These are phyloP conservation scores for Chalaropsis thielavioides DNA, from an alignment of 2,329 filamentous ascomycete genomes.

Conservation along the genomic window DNA sequence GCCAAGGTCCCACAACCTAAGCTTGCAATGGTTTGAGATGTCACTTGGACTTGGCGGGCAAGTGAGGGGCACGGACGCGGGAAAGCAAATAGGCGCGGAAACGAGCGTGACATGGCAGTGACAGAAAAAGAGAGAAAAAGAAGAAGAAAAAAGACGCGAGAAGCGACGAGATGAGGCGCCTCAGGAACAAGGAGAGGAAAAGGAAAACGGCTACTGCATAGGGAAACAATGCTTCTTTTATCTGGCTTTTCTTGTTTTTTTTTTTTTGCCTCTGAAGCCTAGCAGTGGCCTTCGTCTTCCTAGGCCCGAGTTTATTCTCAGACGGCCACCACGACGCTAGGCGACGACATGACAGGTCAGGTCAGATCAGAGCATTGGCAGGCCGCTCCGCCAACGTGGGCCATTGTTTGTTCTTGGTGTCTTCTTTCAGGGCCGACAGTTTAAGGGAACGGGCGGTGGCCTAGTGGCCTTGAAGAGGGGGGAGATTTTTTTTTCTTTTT, in stretches of 20 bases:
- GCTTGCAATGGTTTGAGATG: not conserved
- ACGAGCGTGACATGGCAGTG: not conserved
- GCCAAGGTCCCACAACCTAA: not conserved
- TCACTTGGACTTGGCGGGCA: not conserved
- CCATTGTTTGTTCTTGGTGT: not conserved
- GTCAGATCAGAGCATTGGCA: not conserved
- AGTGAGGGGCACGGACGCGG: not conserved
- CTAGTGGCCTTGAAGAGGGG: not conserved
- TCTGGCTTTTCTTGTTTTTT: too few species aligned
- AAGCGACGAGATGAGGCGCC: not conserved
- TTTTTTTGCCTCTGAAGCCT: too few species aligned
- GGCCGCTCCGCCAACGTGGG: too few species aligned
- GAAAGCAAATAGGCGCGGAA: not conserved
- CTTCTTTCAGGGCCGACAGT: not conserved
- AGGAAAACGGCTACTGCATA: too few species aligned
- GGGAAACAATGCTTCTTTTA: too few species aligned
- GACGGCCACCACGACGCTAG: not conserved
- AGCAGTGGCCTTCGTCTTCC: too few species aligned
- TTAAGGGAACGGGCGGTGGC: too few species aligned
- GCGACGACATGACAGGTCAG: too few species aligned
- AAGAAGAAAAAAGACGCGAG: not conserved
- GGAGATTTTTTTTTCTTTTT: not conserved
- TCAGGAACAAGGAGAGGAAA: too few species aligned
- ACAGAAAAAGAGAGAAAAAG: not conserved
- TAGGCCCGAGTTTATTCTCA: not conserved